These are phyloP conservation scores for Silene coronaria DNA, from an alignment of 179 eudicot species.

Conservation along the genomic window DNA sequence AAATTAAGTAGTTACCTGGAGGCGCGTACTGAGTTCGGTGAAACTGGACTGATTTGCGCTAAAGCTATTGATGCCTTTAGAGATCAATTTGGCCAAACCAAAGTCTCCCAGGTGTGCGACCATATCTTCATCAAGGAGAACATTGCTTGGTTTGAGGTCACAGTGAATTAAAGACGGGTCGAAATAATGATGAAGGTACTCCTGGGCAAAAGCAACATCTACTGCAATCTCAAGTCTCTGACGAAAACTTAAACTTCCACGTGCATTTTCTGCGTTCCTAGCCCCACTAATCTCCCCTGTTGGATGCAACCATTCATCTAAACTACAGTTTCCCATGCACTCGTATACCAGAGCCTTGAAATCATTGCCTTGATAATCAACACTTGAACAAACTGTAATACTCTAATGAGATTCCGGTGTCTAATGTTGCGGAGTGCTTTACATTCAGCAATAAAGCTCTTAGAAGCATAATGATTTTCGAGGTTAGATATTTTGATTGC, in stretches of 20 bases:
- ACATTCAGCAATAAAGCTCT: constrained; percentile 29
- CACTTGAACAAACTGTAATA: constrained; percentile 25
- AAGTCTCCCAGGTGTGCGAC: constrained; percentile 29
- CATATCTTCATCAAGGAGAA: constrained; percentile 28
- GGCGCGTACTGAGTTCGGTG: too few relatives aligned
- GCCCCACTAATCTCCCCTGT: too few relatives aligned
- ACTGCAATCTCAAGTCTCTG: neutral
- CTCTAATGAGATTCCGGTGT: constrained; percentile 30
- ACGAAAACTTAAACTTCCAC: too few relatives aligned
- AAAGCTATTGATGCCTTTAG: neutral
- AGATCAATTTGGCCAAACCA: constrained; percentile 25
- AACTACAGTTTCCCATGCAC: constrained; percentile 23
- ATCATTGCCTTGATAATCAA: constrained; percentile 16
- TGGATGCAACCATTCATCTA: constrained; percentile 28
- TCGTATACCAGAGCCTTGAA: constrained; percentile 28
- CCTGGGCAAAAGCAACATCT: constrained; percentile 27
- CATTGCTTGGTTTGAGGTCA: constrained; percentile 31
- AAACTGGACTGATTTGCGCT: constrained; percentile 13
- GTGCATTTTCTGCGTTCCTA: too few relatives aligned
- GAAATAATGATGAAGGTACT: constrained; percentile 24
- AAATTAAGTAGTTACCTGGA: too few relatives aligned
- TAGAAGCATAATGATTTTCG: constrained; percentile 8
- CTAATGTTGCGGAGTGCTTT: constrained; percentile 14
- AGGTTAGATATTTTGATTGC: constrained; percentile 30
- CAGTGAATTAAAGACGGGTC: constrained; percentile 18